phyloP scores from a whole-genome alignment of 1,284 basidiomycete species.

The Ustilago bromivora region DNA sequence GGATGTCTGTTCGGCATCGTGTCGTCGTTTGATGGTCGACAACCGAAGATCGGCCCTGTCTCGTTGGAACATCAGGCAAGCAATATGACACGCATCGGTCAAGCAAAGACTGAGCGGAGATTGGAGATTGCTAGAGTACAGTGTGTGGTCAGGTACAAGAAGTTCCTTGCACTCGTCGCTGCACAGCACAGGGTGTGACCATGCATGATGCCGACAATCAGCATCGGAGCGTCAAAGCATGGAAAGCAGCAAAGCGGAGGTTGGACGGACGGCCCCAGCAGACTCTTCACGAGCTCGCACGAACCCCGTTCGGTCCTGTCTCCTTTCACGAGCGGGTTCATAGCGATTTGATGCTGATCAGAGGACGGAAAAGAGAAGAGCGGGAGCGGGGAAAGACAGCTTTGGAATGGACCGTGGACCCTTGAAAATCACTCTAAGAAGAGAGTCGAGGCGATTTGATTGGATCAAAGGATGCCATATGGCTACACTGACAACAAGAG shows the following conservation, averaged over 20 bases:
- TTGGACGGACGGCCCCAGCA: background rate
- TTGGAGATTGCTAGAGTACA: background rate
- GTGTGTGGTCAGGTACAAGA: background rate
- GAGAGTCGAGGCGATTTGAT: background rate
- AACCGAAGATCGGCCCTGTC: background rate
- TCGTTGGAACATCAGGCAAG: background rate
- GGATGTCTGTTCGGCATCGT: too few species aligned
- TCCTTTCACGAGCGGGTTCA: background rate
- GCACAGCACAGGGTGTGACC: background rate
- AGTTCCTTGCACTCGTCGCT: background rate
- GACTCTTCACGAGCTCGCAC: background rate
- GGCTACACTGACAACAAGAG: background rate
- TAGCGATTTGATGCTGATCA: background rate
- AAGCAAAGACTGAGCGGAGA: background rate
- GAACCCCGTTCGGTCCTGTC: background rate
- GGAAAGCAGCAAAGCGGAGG: background rate
- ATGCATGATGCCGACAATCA: background rate
- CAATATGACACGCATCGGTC: background rate
- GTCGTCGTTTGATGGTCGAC: too few species aligned
- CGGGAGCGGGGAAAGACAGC: constrained; percentile 2
- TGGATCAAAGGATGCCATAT: background rate
- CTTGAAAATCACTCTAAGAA: background rate
- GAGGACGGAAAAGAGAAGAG: background rate
- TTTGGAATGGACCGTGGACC: background rate
- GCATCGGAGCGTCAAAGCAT: background rate